Evolutionary conservation across 2,329 filamentous ascomycete genomes (phyloP).

Genomic region (Trichoderma hamatum): DNA sequence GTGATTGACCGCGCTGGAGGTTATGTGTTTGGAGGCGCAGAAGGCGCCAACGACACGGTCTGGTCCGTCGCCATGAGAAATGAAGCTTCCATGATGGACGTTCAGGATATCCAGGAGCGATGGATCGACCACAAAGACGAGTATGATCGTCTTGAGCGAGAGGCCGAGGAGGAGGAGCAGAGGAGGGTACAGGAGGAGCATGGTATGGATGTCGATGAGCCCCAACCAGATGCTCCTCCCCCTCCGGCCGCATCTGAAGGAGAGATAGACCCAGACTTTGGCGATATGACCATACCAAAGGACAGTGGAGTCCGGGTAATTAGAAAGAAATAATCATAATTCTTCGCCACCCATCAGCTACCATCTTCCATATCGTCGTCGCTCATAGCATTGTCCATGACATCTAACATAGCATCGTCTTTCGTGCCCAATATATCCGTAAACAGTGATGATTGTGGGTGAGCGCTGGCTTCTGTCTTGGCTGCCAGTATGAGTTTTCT

Average conservation of each 20-base stretch:
- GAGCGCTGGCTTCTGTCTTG: constrained; percentile 46
- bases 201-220: constrained; percentile 42
- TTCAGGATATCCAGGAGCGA: constrained; percentile 88
- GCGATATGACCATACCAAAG: constrained; percentile 54
- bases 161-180: constrained; percentile 77
- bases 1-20: constrained; percentile 91
- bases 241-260: constrained; percentile 31
- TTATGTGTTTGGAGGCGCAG: constrained; percentile 87
- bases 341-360: constrained; percentile 42
- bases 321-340: constrained; percentile 56
- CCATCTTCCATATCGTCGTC: constrained; percentile 52
- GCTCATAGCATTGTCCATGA: constrained; percentile 46
- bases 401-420: constrained; percentile 45
- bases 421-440: constrained; percentile 34
- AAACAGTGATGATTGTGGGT: constrained; percentile 28
- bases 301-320: constrained; percentile 73
- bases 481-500: constrained; percentile 71
- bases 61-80: constrained; percentile 94
- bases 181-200: constrained; percentile 52
- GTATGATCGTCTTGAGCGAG: constrained; percentile 78
- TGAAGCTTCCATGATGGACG: constrained; percentile 73
- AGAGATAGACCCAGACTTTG: constrained; percentile 52
- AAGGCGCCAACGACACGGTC: constrained; percentile 93
- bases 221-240: constrained; percentile 30
- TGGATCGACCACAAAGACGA: constrained; percentile 92